These are phyloP conservation scores for Fusarium fujikuroi DNA, from an alignment of 2,329 filamentous ascomycete genomes.

Conservation along the genomic window DNA sequence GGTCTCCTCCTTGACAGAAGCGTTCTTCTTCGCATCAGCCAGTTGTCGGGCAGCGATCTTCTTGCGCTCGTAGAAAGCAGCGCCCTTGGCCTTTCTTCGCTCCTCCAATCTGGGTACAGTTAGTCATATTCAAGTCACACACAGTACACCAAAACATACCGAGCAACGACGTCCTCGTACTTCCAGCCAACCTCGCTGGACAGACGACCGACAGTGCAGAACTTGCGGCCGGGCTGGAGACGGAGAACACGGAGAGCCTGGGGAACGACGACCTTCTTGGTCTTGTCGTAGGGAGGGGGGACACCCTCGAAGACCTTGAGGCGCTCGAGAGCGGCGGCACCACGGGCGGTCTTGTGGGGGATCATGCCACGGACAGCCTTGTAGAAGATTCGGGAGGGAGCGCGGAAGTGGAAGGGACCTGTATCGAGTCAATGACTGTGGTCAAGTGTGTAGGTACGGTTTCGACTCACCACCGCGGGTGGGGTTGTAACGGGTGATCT, in stretches of 20 bases:
- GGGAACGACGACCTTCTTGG: slow-evolving; percentile 99
- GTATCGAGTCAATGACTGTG: slow-evolving; percentile 51
- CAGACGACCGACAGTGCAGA: slow-evolving; percentile 98
- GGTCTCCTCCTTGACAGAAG: slow-evolving; percentile 86
- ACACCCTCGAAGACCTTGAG: slow-evolving; percentile 99
- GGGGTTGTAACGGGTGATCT: slow-evolving; percentile 99
- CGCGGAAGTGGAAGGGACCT: slow-evolving; percentile 99
- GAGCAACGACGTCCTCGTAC: slow-evolving; percentile 99
- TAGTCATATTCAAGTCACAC: slow-evolving; percentile 15
- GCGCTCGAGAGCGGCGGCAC: slow-evolving; percentile 94
- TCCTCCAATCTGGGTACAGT: slow-evolving; percentile 84
- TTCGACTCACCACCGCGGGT: slow-evolving; percentile 87
- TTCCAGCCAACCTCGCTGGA: slow-evolving; percentile 99
- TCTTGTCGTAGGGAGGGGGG: slow-evolving; percentile 98
- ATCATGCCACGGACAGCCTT: slow-evolving; percentile 99
- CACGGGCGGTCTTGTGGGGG: slow-evolving; percentile 99
- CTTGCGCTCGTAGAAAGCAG: slow-evolving; percentile 99
- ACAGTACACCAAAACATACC: slow-evolving; percentile 70
- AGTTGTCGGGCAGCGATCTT: slow-evolving; percentile 93
- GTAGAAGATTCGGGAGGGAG: slow-evolving; percentile 99
- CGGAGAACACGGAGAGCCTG: slow-evolving; percentile 96
- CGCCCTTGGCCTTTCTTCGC: slow-evolving; percentile 99
- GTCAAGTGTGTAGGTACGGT: slow-evolving; percentile 20
- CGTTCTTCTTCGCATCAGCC: slow-evolving; percentile 91
- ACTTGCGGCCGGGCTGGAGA: slow-evolving; percentile 99